Base-by-base conservation (phyloP, 805 yeast genomes). In the Cyberlindnera samutprakarnensis region DNA sequence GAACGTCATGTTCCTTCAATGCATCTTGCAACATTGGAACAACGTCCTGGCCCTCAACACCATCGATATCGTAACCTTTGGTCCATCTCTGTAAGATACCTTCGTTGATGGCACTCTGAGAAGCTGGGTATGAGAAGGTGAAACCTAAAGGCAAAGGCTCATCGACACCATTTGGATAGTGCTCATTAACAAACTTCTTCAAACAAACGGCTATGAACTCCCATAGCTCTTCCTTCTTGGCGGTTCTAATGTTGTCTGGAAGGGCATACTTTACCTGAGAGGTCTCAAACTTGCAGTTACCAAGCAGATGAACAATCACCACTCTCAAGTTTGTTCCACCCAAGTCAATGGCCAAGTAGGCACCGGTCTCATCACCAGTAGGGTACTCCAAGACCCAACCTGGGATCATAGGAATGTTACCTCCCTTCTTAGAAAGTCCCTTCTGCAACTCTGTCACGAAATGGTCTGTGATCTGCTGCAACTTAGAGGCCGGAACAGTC, bases 271-370 rank as follows among this genome's bases (percentile, higher is more conserved):
- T 90, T 46, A 86, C 75, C 62, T 88, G 96, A 16, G 78, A 71
- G 38, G 87, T 80, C 56, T 83, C 92, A 53, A 90, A 90, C 51
- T 82, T 75, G 38, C 83, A 71, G 57, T 80, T 70, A 42, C 98
- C 98, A 33, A 76, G 75, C 49, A 90, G 70, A 42, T 75, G 77
- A 51, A 90, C 90, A 54, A 81, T 72, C 37, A 90, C 95, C 30
- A 87, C 95, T 58, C 98, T 77, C 59, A 90, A 70, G 65, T 90
- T 90, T 41, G 98, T 90, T 41, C 98, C 98, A 57, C 98, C 98
- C 64, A 90, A 72, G 59, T 90, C 98, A 39, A 92, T 81, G 32
- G 97, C 96, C 55, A 90, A 64, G 61, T 71, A 90, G 46, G 85
- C 78, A 44, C 98, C 98, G 25, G 70, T 71, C 60, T 90, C 98